Evolutionary conservation across 257 asterid genomes (phyloP).

Genomic region (Scutellaria baicalensis): DNA sequence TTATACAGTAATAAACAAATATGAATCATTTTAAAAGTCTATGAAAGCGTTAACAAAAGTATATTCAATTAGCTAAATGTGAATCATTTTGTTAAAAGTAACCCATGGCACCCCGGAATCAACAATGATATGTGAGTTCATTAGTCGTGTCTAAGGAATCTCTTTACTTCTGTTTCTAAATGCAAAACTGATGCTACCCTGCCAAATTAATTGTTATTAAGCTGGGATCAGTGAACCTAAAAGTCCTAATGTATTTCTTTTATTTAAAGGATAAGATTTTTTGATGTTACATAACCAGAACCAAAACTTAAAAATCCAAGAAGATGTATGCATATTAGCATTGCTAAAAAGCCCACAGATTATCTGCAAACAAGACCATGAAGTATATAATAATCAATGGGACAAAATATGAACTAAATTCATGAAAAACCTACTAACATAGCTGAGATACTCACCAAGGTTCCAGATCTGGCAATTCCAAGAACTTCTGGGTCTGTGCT

Average conservation of each 20-base stretch:
- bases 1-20: neutral
- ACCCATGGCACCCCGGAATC: neutral
- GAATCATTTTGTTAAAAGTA: neutral
- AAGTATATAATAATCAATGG: neutral
- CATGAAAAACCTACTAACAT: neutral
- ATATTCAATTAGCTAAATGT: neutral
- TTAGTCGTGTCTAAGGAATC: neutral
- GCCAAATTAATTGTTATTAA: neutral
- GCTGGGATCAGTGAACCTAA: too few species aligned
- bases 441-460: slow-evolving; percentile 56
- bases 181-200: neutral
- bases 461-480: slow-evolving; percentile 66
- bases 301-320: neutral
- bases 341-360: neutral
- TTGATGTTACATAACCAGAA: neutral
- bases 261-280: neutral
- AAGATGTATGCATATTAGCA: neutral
- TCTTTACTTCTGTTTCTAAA: neutral
- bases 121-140: neutral
- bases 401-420: neutral
- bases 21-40: neutral
- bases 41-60: neutral
- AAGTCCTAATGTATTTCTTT: neutral
- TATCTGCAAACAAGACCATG: neutral
- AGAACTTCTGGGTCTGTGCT: slow-evolving; percentile 72